Evolutionary conservation across 2,329 filamentous ascomycete genomes (phyloP).

Genomic region (Penicillium sp.): DNA sequence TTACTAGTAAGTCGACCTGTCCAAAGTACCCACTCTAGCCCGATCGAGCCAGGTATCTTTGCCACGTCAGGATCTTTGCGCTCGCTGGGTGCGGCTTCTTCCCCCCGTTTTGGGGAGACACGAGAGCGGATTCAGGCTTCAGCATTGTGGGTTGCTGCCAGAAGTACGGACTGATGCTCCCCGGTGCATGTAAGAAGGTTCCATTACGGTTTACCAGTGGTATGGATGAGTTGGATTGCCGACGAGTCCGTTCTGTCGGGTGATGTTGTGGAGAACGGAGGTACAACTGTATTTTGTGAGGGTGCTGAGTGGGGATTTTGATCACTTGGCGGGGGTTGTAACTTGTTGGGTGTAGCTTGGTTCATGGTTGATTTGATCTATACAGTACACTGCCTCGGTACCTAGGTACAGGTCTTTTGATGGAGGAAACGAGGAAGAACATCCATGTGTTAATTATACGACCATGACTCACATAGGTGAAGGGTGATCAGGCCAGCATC

Average conservation of each 20-base stretch:
- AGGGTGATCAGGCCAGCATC: neutral
- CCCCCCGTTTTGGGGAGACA: neutral
- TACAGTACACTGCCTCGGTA: neutral
- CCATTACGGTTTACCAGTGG: neutral
- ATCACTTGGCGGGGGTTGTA: neutral
- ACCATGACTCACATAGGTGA: neutral
- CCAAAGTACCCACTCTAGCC: conserved; percentile 1
- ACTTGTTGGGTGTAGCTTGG: neutral
- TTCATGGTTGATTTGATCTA: neutral
- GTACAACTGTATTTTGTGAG: neutral
- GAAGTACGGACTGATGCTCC: neutral
- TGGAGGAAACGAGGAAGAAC: neutral
- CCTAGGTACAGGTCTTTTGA: neutral
- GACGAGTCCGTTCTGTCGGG: neutral
- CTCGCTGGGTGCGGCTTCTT: neutral
- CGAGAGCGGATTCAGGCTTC: neutral
- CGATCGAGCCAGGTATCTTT: neutral
- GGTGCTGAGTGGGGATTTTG: too few relatives aligned
- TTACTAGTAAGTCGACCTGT: neutral
- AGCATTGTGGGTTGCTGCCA: neutral
- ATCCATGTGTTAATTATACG: neutral
- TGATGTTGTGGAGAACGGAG: neutral
- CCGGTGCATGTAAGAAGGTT: neutral
- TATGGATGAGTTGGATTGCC: neutral
- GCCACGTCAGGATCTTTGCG: conserved; percentile 1